These are phyloP conservation scores for Scorias spongiosa DNA, from an alignment of 2,329 filamentous ascomycete species.

Conservation along the genomic window DNA sequence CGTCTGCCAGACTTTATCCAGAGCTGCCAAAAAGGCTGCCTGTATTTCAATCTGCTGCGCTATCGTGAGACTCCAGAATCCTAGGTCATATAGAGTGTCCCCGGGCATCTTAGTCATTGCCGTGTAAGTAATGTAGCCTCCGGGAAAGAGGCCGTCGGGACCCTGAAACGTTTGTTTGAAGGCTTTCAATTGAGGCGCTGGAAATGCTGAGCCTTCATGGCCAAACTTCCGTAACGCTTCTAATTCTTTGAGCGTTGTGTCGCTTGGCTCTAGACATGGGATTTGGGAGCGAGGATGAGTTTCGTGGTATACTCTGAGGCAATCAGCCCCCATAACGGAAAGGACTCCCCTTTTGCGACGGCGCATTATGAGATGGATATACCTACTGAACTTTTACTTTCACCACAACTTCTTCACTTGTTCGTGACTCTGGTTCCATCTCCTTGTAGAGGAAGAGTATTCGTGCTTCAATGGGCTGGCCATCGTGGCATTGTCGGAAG, in stretches of 20 bases:
- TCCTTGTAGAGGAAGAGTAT: slow-evolving; percentile 14
- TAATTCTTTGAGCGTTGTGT: slow-evolving; percentile 12
- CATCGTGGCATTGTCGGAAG: slow-evolving; percentile 16
- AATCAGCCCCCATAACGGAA: not conserved
- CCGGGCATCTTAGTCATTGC: slow-evolving; percentile 18
- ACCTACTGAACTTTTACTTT: slow-evolving; percentile 18
- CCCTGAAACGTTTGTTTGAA: slow-evolving; percentile 9
- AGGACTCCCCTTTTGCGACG: no score
- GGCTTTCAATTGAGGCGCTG: slow-evolving; percentile 13
- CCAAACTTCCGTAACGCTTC: slow-evolving; percentile 12
- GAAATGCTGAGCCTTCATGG: slow-evolving; percentile 3
- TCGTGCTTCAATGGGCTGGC: slow-evolving; percentile 8
- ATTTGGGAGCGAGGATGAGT: slow-evolving; percentile 7
- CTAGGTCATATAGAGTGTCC: slow-evolving; percentile 12
- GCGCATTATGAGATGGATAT: no score
- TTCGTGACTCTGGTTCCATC: slow-evolving; percentile 1
- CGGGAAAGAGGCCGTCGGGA: slow-evolving; percentile 9
- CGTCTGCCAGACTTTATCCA: slow-evolving; percentile 12
- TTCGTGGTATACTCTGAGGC: slow-evolving; percentile 10
- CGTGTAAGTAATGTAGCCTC: slow-evolving; percentile 15
- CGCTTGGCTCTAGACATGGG: slow-evolving; percentile 12
- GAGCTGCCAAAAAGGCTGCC: slow-evolving; percentile 8
- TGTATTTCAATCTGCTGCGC: slow-evolving; percentile 10
- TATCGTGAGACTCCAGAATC: slow-evolving; percentile 15
- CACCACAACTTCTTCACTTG: slow-evolving; percentile 8